A percentile compares a stretch with the other conserved stretches of the same genome.
phyloP scores from a whole-genome alignment of 805 yeast species.

The Metschnikowia sp. region DNA sequence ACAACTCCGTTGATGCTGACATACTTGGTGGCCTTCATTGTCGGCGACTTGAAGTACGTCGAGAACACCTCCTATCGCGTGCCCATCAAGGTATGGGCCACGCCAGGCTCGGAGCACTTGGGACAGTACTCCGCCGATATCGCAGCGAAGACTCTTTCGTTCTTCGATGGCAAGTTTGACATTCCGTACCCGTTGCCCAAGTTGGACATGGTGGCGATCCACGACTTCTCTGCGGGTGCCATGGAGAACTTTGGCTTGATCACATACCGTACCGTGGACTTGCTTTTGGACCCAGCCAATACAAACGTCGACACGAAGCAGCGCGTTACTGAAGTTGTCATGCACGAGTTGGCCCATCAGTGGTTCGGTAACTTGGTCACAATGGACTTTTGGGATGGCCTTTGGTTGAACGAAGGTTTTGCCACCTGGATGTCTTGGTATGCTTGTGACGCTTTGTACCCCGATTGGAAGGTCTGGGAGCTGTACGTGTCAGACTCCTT shows the following conservation, averaged over 20 bases:
- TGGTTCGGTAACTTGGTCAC: constrained; percentile 91
- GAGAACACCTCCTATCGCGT: constrained; percentile 63
- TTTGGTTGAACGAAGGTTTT: constrained; percentile 86
- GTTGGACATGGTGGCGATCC: constrained; percentile 78
- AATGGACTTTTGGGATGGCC: constrained; percentile 91
- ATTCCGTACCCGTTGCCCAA: constrained; percentile 78
- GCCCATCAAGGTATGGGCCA: constrained; percentile 78
- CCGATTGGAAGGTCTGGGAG: constrained; percentile 88
- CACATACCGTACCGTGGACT: constrained; percentile 74
- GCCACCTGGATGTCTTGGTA: constrained; percentile 93
- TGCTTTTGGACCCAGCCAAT: constrained; percentile 67
- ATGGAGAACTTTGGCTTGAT: constrained; percentile 86
- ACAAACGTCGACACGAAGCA: constrained; percentile 62
- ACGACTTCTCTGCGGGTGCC: constrained; percentile 83
- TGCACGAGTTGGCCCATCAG: constrained; percentile 88
- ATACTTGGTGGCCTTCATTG: constrained; percentile 79
- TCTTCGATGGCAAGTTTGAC: constrained; percentile 69
- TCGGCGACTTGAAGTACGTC: constrained; percentile 74
- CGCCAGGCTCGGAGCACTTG: constrained; percentile 70
- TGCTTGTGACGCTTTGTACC: constrained; percentile 70
- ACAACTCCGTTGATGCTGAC: constrained; percentile 83
- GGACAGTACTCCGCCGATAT: constrained; percentile 72
- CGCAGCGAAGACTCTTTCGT: constrained; percentile 70
- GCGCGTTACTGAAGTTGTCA: constrained; percentile 81
- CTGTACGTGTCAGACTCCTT: constrained; percentile 74